Conservation (phyloP, 768 basidiomycete genomes). For the Russula lepida region DNA sequence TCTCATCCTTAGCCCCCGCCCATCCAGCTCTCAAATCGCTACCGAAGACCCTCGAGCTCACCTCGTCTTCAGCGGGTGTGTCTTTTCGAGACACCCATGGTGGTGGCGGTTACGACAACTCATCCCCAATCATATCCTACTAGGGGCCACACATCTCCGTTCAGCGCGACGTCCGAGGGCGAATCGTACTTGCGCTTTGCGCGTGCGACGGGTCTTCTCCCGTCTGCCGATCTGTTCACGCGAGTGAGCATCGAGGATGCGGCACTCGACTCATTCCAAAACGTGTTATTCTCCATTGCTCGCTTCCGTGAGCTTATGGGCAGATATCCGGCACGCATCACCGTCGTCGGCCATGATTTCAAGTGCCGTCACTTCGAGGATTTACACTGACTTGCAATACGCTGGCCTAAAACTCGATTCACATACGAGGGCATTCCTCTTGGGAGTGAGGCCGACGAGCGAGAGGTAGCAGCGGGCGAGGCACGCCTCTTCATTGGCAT, state of each 20-base stretch:
- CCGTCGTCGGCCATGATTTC: slow-evolving; percentile 88
- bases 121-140: neutral
- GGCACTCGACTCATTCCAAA: slow-evolving; percentile 88
- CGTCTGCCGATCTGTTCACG: slow-evolving; percentile 25
- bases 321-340: slow-evolving; percentile 66
- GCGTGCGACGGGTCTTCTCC: slow-evolving; percentile 46
- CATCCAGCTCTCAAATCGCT: slow-evolving; percentile 14
- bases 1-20: neutral
- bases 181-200: slow-evolving; percentile 85
- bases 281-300: slow-evolving; percentile 81
- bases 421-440: slow-evolving; percentile 77
- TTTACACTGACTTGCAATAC: slow-evolving; percentile 71
- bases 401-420: slow-evolving; percentile 61
- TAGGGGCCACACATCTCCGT: slow-evolving; percentile 77
- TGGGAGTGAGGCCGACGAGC: slow-evolving; percentile 34
- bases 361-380: slow-evolving; percentile 74
- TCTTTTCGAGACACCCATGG: slow-evolving; percentile 8
- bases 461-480: slow-evolving; percentile 61
- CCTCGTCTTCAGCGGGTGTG: slow-evolving; percentile 85
- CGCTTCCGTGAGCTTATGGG: slow-evolving; percentile 81
- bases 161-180: slow-evolving; percentile 73
- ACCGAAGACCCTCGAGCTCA: slow-evolving; percentile 35
- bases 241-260: slow-evolving; percentile 69
- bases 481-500: too few relatives aligned
- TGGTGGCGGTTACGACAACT: neutral